phyloP scores from a whole-genome alignment of 192 early-diverging fungal genomes.

The Coemansia sp. region DNA sequence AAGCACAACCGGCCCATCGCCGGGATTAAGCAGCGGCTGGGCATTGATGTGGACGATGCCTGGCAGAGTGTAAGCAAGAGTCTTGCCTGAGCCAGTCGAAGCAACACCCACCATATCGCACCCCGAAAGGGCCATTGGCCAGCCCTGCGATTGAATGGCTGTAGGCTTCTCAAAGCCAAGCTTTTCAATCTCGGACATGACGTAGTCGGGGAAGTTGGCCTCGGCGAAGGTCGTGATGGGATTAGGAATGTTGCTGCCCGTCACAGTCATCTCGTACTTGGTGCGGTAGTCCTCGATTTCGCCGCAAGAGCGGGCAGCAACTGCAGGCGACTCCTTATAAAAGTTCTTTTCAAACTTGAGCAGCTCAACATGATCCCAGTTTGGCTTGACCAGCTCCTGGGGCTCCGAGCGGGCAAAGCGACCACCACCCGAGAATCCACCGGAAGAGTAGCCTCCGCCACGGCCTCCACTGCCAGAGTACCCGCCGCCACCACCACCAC shows the following conservation, averaged over 20 bases:
- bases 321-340: slow-evolving; percentile 78
- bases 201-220: slow-evolving; percentile 88
- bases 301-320: slow-evolving; percentile 58
- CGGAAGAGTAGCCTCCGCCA: slow-evolving; percentile 8
- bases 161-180: slow-evolving; percentile 87
- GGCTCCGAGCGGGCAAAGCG: slow-evolving; percentile 28
- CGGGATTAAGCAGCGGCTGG: slow-evolving; percentile 83
- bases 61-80: slow-evolving; percentile 90
- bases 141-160: slow-evolving; percentile 93
- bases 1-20: slow-evolving; percentile 95
- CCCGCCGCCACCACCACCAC: slow-evolving; percentile 10
- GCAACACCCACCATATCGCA: slow-evolving; percentile 91
- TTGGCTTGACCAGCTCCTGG: slow-evolving; percentile 45
- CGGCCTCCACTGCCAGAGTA: not conserved
- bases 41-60: slow-evolving; percentile 98
- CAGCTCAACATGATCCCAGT: slow-evolving; percentile 68
- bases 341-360: slow-evolving; percentile 95
- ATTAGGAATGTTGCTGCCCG: slow-evolving; percentile 81
- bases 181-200: slow-evolving; percentile 78
- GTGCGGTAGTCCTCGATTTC: slow-evolving; percentile 78
- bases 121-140: slow-evolving; percentile 96
- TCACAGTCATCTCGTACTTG: slow-evolving; percentile 78
- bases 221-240: slow-evolving; percentile 86
- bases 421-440: slow-evolving; percentile 17
- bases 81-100: slow-evolving; percentile 90